Percentiles rank a stretch among this genome's conserved stretches.
phyloP scores from a whole-genome alignment of 2,329 filamentous ascomycete species.

The Sarocladium kiliense region DNA sequence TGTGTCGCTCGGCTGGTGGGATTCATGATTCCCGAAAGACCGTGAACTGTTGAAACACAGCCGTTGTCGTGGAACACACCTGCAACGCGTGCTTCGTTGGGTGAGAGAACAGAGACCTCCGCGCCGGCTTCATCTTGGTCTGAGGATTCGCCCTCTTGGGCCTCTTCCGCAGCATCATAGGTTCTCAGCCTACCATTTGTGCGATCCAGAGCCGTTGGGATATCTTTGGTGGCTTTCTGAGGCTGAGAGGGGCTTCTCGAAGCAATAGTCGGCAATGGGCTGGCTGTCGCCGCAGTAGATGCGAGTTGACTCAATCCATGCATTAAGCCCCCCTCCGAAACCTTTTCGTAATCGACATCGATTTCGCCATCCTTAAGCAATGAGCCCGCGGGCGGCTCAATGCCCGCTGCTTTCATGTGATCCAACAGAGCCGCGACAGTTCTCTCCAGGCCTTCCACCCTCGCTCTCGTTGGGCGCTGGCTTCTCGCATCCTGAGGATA shows the following conservation, averaged over 20 bases:
- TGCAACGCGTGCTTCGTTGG: slow-evolving; percentile 28
- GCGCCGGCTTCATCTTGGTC: not conserved
- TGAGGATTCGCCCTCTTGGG: not conserved
- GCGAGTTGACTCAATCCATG: slow-evolving; percentile 23
- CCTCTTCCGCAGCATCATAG: not conserved
- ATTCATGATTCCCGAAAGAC: slow-evolving; percentile 29
- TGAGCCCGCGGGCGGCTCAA: slow-evolving; percentile 14
- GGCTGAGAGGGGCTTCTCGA: not conserved
- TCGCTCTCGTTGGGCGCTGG: slow-evolving; percentile 24
- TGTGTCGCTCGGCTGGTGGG: slow-evolving; percentile 22
- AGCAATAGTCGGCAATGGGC: slow-evolving; percentile 18
- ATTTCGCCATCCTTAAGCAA: slow-evolving; percentile 21
- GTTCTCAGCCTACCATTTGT: not conserved
- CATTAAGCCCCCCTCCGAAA: slow-evolving; percentile 9
- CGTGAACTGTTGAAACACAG: slow-evolving; percentile 28
- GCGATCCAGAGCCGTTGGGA: not conserved
- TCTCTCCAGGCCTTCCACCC: slow-evolving; percentile 24
- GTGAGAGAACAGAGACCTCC: slow-evolving; percentile 18
- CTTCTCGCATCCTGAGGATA: slow-evolving; percentile 29
- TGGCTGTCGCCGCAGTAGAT: slow-evolving; percentile 23
- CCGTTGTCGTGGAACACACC: slow-evolving; percentile 29
- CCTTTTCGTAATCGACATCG: slow-evolving; percentile 17
- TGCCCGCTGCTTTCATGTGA: slow-evolving; percentile 27
- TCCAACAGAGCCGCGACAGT: slow-evolving; percentile 24
- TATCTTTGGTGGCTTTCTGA: not conserved